A percentile compares a stretch with the other conserved stretches of the same genome.
These are phyloP conservation scores for Raffaelea albimanens DNA, from an alignment of 2,329 filamentous ascomycete genomes.

Conservation along the genomic window DNA sequence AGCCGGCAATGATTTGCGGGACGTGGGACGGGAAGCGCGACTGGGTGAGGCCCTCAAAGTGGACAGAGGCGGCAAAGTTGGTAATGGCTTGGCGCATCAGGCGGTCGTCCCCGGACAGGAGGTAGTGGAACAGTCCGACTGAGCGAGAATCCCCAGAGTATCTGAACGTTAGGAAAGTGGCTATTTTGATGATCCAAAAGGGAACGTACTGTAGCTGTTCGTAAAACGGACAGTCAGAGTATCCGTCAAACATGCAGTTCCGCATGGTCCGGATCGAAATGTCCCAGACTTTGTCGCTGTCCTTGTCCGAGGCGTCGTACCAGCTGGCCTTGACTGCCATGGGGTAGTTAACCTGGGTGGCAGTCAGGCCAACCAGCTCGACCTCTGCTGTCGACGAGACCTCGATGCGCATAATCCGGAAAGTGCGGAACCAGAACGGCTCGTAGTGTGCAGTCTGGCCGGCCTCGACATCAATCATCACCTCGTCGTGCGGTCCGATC, in stretches of 20 bases:
- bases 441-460: slow-evolving; percentile 17
- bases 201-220: slow-evolving; percentile 23
- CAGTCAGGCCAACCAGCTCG: slow-evolving; percentile 16
- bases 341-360: slow-evolving; percentile 26
- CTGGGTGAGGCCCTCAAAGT: slow-evolving; percentile 21
- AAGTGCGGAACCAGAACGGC: slow-evolving; percentile 31
- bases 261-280: slow-evolving; percentile 21
- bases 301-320: slow-evolving; percentile 9
- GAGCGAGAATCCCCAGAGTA: slow-evolving; percentile 17
- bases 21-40: slow-evolving; percentile 26
- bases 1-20: slow-evolving; percentile 26
- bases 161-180: neutral
- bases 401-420: slow-evolving; percentile 23
- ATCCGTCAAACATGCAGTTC: slow-evolving; percentile 26
- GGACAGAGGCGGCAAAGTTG: slow-evolving; percentile 16
- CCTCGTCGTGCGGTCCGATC: slow-evolving; percentile 27
- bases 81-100: slow-evolving; percentile 22
- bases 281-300: slow-evolving; percentile 14
- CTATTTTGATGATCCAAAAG: neutral
- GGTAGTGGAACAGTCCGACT: slow-evolving; percentile 21
- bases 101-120: slow-evolving; percentile 20
- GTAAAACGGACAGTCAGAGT: slow-evolving; percentile 25
- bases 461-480: slow-evolving; percentile 16
- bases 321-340: slow-evolving; percentile 19
- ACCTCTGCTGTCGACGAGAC: slow-evolving; percentile 16